These are phyloP conservation scores for Dictyostelium firmibasis DNA, from an alignment of 78 protist genomes.

Conservation along the genomic window DNA sequence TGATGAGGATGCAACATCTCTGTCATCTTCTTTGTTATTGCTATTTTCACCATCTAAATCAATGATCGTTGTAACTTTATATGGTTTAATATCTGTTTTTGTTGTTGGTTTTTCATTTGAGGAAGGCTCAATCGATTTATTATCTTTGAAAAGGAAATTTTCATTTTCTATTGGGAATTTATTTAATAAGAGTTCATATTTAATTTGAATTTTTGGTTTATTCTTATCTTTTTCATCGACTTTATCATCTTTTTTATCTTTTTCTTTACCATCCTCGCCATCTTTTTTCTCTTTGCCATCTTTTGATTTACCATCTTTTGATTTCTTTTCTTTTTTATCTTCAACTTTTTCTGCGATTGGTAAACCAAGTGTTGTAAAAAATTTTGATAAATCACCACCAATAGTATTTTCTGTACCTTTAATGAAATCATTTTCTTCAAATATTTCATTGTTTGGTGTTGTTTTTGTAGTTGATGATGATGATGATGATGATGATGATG, in stretches of 20 bases:
- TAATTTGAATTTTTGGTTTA: slow-evolving; percentile 8
- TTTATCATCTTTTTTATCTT: background rate
- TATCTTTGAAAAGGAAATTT: background rate
- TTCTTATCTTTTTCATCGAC: background rate
- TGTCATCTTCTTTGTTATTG: background rate
- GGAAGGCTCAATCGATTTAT: background rate
- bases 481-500: background rate
- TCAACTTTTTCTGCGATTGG: background rate
- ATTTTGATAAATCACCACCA: slow-evolving; percentile 10
- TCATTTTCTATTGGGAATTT: slow-evolving; percentile 29
- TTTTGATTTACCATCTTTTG: background rate
- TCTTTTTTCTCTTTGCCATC: background rate
- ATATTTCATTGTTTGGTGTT: background rate
- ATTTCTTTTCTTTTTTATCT: background rate
- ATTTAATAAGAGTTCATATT: background rate
- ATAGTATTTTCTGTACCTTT: background rate
- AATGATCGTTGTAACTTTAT: background rate
- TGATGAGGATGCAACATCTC: background rate
- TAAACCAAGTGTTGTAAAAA: slow-evolving; percentile 28
- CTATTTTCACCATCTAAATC: background rate
- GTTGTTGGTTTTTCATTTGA: background rate
- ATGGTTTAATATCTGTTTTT: background rate
- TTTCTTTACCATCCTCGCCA: background rate
- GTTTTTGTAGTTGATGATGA: background rate
- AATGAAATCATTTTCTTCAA: slow-evolving; percentile 21